Percentiles rank a stretch among this genome's conserved stretches.
These are phyloP conservation scores for Podaxis sp. DNA, from an alignment of 768 basidiomycete genomes.

Conservation along the genomic window DNA sequence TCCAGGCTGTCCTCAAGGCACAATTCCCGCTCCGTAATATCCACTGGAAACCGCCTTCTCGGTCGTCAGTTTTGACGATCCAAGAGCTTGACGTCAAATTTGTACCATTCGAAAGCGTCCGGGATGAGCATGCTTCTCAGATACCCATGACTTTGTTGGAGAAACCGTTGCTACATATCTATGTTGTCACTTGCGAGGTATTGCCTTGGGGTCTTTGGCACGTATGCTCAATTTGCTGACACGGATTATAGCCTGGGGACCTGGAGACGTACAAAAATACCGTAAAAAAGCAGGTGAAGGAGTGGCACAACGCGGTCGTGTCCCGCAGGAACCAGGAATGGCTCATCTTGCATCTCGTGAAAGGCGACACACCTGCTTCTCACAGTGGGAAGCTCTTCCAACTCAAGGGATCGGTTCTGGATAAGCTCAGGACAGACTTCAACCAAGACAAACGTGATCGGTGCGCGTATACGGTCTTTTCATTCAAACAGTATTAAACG, in stretches of 20 bases:
- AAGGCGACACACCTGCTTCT: slow-evolving; percentile 56
- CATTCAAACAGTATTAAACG: slow-evolving; percentile 3
- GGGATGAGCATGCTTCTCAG: slow-evolving; percentile 76
- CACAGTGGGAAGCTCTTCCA: slow-evolving; percentile 75
- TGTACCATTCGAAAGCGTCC: slow-evolving; percentile 62
- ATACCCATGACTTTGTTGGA: slow-evolving; percentile 78
- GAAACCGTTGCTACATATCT: slow-evolving; percentile 84
- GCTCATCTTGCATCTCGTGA: slow-evolving; percentile 83
- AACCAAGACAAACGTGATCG: slow-evolving; percentile 87
- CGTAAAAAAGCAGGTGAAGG: slow-evolving; percentile 84
- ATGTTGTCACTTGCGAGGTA: slow-evolving; percentile 88
- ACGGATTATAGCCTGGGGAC: slow-evolving; percentile 50
- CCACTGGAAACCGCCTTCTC: slow-evolving; percentile 84
- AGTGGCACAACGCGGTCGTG: slow-evolving; percentile 76
- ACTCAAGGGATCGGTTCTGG: slow-evolving; percentile 81
- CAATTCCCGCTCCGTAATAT: slow-evolving; percentile 86
- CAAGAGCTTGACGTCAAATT: slow-evolving; percentile 84
- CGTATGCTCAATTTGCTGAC: slow-evolving; percentile 15
- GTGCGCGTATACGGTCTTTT: slow-evolving; percentile 34
- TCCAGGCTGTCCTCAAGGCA: slow-evolving; percentile 59
- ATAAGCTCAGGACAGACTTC: slow-evolving; percentile 91
- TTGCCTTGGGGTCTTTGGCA: not conserved
- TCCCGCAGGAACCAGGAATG: slow-evolving; percentile 87
- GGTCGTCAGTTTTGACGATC: slow-evolving; percentile 79
- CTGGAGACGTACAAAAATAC: slow-evolving; percentile 75